Conservation (phyloP, 2,329 filamentous ascomycete genomes). For the Ophiocordyceps unilateralis region DNA sequence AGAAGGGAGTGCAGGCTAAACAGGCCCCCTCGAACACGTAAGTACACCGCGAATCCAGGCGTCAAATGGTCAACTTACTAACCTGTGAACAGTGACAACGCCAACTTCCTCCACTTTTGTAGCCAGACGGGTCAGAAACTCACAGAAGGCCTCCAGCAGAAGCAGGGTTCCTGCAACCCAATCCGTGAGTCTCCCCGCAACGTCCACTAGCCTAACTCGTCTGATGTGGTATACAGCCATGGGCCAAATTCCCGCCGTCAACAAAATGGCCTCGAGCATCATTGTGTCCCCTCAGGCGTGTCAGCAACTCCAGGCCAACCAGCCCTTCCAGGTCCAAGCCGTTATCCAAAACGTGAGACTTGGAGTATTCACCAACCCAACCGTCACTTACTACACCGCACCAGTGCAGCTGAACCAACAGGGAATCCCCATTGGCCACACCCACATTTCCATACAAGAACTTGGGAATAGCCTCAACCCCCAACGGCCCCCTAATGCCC, state of each 20-base stretch:
- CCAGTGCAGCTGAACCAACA: constrained; percentile 32
- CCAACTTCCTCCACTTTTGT: constrained; percentile 51
- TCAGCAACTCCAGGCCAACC: constrained; percentile 26
- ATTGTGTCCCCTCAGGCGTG: constrained; percentile 35
- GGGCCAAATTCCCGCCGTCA: constrained; percentile 39
- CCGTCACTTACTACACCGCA: constrained; percentile 41
- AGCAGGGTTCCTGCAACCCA: constrained; percentile 44
- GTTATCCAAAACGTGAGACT: constrained; percentile 34
- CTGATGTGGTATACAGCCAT: constrained; percentile 22
- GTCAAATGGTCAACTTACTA: constrained; percentile 2
- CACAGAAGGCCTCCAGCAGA: constrained; percentile 43
- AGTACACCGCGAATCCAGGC: constrained; percentile 9
- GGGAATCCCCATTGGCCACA: constrained; percentile 39
- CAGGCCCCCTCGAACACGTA: constrained; percentile 27
- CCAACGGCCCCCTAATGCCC: constrained; percentile 31
- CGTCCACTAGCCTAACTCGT: not conserved
- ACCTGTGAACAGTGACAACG: constrained; percentile 19
- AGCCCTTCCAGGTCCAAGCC: constrained; percentile 35
- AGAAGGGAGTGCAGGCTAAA: not conserved
- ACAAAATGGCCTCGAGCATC: constrained; percentile 40
- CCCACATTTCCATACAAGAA: constrained; percentile 41
- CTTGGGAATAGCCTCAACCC: constrained; percentile 34
- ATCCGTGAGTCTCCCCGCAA: constrained; percentile 20
- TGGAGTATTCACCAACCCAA: constrained; percentile 44
- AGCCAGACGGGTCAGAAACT: constrained; percentile 24